These are phyloP conservation scores for Vararia minispora DNA, from an alignment of 768 basidiomycete species.

Conservation along the genomic window DNA sequence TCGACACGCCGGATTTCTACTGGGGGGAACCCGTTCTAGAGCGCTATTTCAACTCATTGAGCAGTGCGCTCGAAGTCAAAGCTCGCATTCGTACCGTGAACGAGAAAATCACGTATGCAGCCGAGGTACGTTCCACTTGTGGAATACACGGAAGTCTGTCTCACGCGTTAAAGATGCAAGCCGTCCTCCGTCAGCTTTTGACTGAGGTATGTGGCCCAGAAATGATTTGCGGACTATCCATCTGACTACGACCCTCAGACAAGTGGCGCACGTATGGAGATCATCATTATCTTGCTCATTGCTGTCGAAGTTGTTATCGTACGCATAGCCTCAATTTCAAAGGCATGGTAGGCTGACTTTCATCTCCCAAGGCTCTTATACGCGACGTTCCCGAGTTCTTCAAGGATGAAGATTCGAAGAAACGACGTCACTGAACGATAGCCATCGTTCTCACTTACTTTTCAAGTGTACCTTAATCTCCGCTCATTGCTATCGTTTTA, in stretches of 20 bases:
- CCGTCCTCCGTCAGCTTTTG: conserved; percentile 76
- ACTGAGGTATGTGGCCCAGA: conserved; percentile 50
- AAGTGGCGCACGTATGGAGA: conserved; percentile 84
- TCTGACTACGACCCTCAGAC: conserved; percentile 37
- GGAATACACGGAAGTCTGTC: conserved; percentile 1
- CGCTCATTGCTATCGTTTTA: too few relatives aligned
- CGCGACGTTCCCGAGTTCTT: conserved; percentile 72
- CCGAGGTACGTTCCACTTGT: conserved; percentile 38
- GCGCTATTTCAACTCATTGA: conserved; percentile 76
- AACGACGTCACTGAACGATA: too few relatives aligned
- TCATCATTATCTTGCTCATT: conserved; percentile 90
- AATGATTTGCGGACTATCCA: background rate
- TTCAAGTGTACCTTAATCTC: too few relatives aligned
- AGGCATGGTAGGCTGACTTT: background rate
- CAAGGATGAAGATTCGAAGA: conserved; percentile 19
- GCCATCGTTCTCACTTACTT: too few relatives aligned
- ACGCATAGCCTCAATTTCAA: conserved; percentile 17
- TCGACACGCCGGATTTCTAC: conserved; percentile 85
- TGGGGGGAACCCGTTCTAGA: conserved; percentile 92
- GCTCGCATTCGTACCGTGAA: conserved; percentile 73
- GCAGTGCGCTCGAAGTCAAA: conserved; percentile 78
- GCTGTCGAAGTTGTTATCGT: conserved; percentile 93
- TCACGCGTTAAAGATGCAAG: conserved; percentile 55
- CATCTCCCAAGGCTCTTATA: conserved; percentile 47
- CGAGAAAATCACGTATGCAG: conserved; percentile 87